A percentile compares a stretch with the other conserved stretches of the same genome.
phyloP scores from a whole-genome alignment of 179 eudicot genomes.

The Heliamphora pulchella region DNA sequence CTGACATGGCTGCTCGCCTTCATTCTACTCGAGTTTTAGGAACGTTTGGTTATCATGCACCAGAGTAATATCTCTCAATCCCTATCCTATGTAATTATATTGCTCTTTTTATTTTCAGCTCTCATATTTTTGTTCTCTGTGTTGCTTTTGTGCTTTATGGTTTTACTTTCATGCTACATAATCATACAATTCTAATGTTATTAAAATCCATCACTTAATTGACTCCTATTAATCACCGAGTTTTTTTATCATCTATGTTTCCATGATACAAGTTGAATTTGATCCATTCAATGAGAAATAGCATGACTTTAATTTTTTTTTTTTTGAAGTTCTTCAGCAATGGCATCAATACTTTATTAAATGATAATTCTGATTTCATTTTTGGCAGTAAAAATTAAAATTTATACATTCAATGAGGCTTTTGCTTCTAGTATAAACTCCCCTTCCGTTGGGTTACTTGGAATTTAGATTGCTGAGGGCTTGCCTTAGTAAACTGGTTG shows the following conservation, averaged over 20 bases:
- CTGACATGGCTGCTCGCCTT: slow-evolving; percentile 53
- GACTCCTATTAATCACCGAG: not conserved
- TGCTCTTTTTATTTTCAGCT: not conserved
- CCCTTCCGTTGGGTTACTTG: not conserved
- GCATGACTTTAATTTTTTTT: not conserved
- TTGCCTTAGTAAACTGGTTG: too few species aligned
- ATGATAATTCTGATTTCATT: slow-evolving; percentile 1
- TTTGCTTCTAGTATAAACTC: not conserved
- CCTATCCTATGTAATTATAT: not conserved
- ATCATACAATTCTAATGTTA: not conserved
- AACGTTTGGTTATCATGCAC: slow-evolving; percentile 54
- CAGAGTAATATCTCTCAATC: slow-evolving; percentile 31
- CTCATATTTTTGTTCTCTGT: not conserved
- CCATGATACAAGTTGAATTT: not conserved
- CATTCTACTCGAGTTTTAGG: slow-evolving; percentile 52
- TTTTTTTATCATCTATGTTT: not conserved
- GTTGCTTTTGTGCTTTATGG: not conserved
- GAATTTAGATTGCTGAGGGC: too few species aligned
- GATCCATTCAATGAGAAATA: not conserved
- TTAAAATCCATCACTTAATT: not conserved
- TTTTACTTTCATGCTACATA: not conserved
- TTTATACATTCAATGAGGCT: not conserved
- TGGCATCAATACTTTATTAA: not conserved
- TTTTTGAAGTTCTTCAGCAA: not conserved
- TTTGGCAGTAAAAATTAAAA: not conserved